Evolutionary conservation across 2,329 filamentous ascomycete genomes (phyloP).

Genomic region (Penicillium occitanis): DNA sequence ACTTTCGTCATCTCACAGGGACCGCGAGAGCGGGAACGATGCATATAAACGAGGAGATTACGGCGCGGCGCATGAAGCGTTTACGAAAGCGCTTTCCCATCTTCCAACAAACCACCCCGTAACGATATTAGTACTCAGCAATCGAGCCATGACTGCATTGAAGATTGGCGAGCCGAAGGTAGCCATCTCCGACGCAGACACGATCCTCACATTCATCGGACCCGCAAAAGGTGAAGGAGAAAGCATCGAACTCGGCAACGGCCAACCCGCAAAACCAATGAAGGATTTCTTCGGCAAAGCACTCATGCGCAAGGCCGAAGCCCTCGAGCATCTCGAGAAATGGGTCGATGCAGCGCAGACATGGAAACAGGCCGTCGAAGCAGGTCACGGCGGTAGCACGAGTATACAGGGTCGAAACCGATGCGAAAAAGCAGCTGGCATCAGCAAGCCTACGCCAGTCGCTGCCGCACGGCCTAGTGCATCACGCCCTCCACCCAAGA

Average conservation of each 20-base stretch:
- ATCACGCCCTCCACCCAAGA: conserved; percentile 40
- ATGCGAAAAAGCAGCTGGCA: conserved; percentile 83
- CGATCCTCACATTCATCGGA: conserved; percentile 77
- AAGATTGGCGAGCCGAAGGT: conserved; percentile 91
- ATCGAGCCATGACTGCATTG: conserved; percentile 82
- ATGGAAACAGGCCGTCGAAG: conserved; percentile 82
- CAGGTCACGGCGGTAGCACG: conserved; percentile 78
- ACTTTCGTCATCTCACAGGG: conserved; percentile 71
- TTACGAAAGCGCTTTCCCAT: conserved; percentile 71
- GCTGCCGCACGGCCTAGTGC: conserved; percentile 48
- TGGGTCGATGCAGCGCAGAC: conserved; percentile 79
- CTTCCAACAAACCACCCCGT: conserved; percentile 79
- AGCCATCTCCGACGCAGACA: conserved; percentile 80
- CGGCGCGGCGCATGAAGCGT: conserved; percentile 77
- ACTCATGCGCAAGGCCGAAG: conserved; percentile 90
- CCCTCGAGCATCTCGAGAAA: conserved; percentile 90
- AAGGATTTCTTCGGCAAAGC: conserved; percentile 92
- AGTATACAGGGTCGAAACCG: conserved; percentile 83
- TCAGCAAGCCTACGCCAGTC: conserved; percentile 52
- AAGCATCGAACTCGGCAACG: conserved; percentile 66
- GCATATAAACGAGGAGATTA: conserved; percentile 96
- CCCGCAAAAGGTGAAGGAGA: conserved; percentile 76
- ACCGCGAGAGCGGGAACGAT: conserved; percentile 76
- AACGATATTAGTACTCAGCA: conserved; percentile 83
- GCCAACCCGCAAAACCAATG: conserved; percentile 77